phyloP scores from a whole-genome alignment of 2,329 filamentous ascomycete genomes.

The Xylariaceae sp. region DNA sequence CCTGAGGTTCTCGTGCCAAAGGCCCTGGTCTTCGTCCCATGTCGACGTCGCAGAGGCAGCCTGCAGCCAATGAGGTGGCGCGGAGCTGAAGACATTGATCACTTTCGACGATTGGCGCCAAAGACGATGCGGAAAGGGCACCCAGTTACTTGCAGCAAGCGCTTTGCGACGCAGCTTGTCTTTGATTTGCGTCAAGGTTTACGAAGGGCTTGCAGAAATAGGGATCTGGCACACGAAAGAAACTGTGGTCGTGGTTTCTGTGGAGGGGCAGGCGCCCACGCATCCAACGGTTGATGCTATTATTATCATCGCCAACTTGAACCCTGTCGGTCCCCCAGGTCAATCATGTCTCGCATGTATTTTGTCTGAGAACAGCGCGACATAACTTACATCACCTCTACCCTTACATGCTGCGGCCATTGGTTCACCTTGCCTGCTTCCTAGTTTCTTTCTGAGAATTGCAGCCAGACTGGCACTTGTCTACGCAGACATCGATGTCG shows the following conservation, averaged over 20 bases:
- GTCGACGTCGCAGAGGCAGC: conserved; percentile 10
- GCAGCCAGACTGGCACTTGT: no score
- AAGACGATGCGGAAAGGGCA: conserved; percentile 15
- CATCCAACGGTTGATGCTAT: conserved; percentile 8
- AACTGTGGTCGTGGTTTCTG: conserved; percentile 5
- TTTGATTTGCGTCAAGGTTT: conserved; percentile 14
- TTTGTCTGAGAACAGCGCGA: conserved; percentile 1
- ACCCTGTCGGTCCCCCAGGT: background rate
- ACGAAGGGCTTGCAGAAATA: conserved; percentile 19
- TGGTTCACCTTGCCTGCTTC: conserved; percentile 1
- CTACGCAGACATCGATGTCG: no score
- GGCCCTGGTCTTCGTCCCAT: conserved; percentile 14
- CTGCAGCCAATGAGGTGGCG: conserved; percentile 20
- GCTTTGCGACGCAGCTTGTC: conserved; percentile 22
- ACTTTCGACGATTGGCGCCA: conserved; percentile 24
- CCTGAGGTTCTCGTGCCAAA: conserved; percentile 18
- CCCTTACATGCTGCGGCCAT: conserved; percentile 1
- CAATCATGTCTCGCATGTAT: conserved; percentile 8
- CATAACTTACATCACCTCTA: conserved; percentile 1
- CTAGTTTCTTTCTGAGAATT: background rate
- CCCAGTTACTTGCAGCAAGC: conserved; percentile 24
- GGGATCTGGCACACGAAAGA: conserved; percentile 1
- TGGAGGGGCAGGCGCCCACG: background rate
- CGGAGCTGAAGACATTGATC: conserved; percentile 23
- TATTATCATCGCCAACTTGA: conserved; percentile 9